These are phyloP conservation scores for Chlorella sp. DNA, from an alignment of 139 green algal genomes.

Conservation along the genomic window DNA sequence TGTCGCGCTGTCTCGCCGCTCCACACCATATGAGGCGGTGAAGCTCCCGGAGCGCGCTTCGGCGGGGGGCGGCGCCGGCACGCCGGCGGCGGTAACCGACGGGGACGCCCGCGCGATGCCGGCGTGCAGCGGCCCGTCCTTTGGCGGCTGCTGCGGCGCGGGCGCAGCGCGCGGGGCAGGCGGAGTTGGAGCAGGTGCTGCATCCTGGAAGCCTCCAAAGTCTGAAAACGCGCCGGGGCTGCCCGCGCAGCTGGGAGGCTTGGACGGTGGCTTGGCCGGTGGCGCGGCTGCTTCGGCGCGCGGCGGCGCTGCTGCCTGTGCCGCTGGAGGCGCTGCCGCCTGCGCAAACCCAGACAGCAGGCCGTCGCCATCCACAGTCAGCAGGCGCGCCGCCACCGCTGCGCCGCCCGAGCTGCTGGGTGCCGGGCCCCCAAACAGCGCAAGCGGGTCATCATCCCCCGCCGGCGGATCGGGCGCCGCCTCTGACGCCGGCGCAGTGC, in stretches of 20 bases:
- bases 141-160: neutral
- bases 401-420: neutral
- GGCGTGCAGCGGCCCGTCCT: neutral
- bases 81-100: too few relatives aligned
- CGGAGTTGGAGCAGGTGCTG: neutral
- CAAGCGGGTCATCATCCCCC: slow-evolving; percentile 25
- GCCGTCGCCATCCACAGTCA: slow-evolving; percentile 5
- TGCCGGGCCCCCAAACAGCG: slow-evolving; percentile 31
- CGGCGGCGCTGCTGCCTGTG: slow-evolving; percentile 1
- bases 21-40: neutral
- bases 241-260: too few relatives aligned
- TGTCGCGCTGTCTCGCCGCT: neutral
- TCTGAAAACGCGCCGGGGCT: neutral
- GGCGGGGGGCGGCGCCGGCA: too few relatives aligned
- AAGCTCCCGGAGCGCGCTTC: neutral
- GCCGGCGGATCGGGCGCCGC: neutral
- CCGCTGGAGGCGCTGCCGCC: slow-evolving; percentile 2
- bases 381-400: neutral
- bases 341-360: slow-evolving; percentile 24
- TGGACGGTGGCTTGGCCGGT: neutral
- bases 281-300: neutral
- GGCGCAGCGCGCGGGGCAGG: neutral
- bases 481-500: too few relatives aligned
- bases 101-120: too few relatives aligned
- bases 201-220: neutral